These are phyloP conservation scores for Lasiosphaeris hirsuta DNA, from an alignment of 495 filamentous ascomycete species.

Conservation along the genomic window DNA sequence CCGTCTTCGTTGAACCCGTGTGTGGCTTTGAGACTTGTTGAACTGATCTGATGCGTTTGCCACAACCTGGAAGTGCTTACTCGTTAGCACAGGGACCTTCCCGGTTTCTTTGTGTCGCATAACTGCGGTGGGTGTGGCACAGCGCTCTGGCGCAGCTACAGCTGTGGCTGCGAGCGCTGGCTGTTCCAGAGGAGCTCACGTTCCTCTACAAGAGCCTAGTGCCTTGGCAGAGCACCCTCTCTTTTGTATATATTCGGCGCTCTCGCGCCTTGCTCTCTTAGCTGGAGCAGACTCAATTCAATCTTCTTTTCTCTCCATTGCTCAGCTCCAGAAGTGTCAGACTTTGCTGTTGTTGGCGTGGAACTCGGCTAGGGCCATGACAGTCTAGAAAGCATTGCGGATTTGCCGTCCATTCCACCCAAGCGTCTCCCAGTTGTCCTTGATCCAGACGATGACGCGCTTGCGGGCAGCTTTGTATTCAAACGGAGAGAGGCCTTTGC, in stretches of 20 bases:
- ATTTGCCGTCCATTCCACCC: constrained; percentile 49
- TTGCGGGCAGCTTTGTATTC: constrained; percentile 12
- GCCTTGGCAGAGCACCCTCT: too few relatives aligned
- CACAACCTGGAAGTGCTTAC: constrained; percentile 23
- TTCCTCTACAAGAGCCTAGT: neutral
- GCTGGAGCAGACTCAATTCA: too few relatives aligned
- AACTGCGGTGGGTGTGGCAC: too few relatives aligned
- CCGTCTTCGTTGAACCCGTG: constrained; percentile 13
- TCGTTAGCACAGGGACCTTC: constrained; percentile 9
- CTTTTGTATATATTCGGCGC: too few relatives aligned
- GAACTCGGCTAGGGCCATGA: constrained; percentile 36
- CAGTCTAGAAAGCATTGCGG: constrained; percentile 44
- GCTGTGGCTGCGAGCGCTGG: too few relatives aligned
- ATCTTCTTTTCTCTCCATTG: too few relatives aligned
- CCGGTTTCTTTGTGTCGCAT: neutral
- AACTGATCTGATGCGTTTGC: constrained; percentile 26
- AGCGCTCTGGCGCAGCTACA: too few relatives aligned
- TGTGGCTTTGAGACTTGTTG: constrained; percentile 18
- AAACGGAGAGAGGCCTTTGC: constrained; percentile 12
- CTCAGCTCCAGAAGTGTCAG: too few relatives aligned
- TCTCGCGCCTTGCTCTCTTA: too few relatives aligned
- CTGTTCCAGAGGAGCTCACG: too few relatives aligned
- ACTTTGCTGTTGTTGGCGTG: constrained; percentile 20
- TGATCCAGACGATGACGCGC: constrained; percentile 18
- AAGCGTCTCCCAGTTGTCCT: constrained; percentile 14